Percentiles rank a stretch among this genome's conserved stretches.
Evolutionary conservation across 192 early-diverging fungal species (phyloP).

Genomic region (Spizellomyces sp.): DNA sequence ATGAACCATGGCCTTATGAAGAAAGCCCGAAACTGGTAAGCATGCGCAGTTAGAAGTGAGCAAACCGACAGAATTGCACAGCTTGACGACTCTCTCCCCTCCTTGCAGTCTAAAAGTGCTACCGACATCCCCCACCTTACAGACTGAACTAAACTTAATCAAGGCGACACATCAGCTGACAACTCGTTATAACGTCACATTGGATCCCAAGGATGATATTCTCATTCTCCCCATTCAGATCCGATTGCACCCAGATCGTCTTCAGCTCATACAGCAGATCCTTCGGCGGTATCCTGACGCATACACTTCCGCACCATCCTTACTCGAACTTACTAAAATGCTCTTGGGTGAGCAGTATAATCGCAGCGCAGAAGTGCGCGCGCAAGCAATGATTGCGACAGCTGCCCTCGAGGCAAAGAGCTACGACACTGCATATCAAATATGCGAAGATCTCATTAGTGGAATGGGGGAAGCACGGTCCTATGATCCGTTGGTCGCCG

Average conservation of each 20-base stretch:
- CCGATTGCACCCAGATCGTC: slow-evolving; percentile 58
- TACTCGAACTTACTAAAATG: slow-evolving; percentile 62
- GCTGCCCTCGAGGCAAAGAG: slow-evolving; percentile 62
- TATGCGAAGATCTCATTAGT: slow-evolving; percentile 64
- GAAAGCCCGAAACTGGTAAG: slow-evolving; percentile 72
- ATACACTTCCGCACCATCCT: slow-evolving; percentile 23
- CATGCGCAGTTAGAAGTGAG: neutral
- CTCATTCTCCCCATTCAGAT: slow-evolving; percentile 74
- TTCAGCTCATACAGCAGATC: slow-evolving; percentile 63
- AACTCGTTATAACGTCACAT: slow-evolving; percentile 46
- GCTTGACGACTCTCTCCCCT: neutral
- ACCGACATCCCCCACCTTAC: slow-evolving; percentile 55
- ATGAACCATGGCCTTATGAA: slow-evolving; percentile 69
- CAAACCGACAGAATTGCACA: neutral
- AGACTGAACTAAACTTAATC: slow-evolving; percentile 65
- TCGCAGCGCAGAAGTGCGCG: slow-evolving; percentile 50
- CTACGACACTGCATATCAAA: slow-evolving; percentile 50
- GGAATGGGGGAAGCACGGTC: neutral
- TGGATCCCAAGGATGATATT: slow-evolving; percentile 39
- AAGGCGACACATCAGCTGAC: slow-evolving; percentile 70
- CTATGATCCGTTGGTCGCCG: neutral
- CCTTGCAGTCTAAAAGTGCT: slow-evolving; percentile 60
- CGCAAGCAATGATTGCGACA: slow-evolving; percentile 63
- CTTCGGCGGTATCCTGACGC: slow-evolving; percentile 50
- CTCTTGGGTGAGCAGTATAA: slow-evolving; percentile 49